Percentiles rank a stretch among this genome's conserved stretches.
phyloP scores from a whole-genome alignment of 2,329 filamentous ascomycete species.

The Verticillium isaacii region DNA sequence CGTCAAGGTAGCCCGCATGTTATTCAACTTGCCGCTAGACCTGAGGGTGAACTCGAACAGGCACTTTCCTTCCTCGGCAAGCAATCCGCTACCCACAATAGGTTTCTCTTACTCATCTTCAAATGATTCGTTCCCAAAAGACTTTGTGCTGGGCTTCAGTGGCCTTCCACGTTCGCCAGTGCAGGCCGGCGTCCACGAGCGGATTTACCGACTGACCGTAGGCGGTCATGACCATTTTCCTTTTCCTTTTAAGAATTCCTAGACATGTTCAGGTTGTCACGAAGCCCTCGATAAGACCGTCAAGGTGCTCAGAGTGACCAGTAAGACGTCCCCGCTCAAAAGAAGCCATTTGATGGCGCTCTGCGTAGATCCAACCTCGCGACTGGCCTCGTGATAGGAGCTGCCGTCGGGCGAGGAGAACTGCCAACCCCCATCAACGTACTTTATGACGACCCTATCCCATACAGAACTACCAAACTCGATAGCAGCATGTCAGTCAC shows the following conservation, averaged over 20 bases:
- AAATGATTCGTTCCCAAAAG: background rate
- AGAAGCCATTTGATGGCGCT: background rate
- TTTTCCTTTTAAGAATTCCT: background rate
- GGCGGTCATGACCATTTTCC: background rate
- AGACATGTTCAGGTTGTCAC: background rate
- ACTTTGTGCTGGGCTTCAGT: background rate
- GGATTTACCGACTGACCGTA: background rate
- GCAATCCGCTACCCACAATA: background rate
- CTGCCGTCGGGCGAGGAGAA: constrained; percentile 33
- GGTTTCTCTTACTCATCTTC: background rate
- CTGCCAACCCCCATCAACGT: constrained; percentile 33
- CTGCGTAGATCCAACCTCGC: constrained; percentile 26
- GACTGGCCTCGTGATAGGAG: constrained; percentile 24
- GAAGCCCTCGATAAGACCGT: background rate
- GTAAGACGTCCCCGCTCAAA: background rate
- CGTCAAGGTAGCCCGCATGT: no score
- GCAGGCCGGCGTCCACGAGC: background rate
- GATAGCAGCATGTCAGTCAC: background rate
- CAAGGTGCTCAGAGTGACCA: background rate
- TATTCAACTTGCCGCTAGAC: no score
- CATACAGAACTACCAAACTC: constrained; percentile 37
- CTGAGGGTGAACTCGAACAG: background rate
- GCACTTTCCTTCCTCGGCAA: background rate
- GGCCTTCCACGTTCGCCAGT: background rate
- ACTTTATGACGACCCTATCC: constrained; percentile 38